A percentile compares a stretch with the other conserved stretches of the same genome.
These are phyloP conservation scores for Metschnikowia drakensbergensis DNA, from an alignment of 805 yeast genomes.

Conservation along the genomic window DNA sequence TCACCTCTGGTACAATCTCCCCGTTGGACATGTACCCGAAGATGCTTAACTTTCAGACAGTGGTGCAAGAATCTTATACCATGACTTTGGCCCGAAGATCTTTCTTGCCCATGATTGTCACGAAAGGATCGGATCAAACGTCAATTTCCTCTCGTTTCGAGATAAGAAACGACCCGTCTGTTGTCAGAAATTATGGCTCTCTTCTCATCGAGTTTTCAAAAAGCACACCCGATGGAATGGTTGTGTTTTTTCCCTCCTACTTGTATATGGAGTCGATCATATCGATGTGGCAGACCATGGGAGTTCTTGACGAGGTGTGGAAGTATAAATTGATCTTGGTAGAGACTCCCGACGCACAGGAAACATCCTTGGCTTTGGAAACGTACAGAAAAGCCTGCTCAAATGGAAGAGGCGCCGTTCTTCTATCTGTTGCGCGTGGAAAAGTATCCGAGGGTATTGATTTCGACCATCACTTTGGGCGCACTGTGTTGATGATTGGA, in stretches of 20 bases:
- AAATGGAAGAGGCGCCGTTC: slow-evolving; percentile 95
- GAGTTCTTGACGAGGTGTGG: slow-evolving; percentile 97
- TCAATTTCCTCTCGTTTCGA: slow-evolving; percentile 95
- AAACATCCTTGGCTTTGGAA: slow-evolving; percentile 90
- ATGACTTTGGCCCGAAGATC: slow-evolving; percentile 93
- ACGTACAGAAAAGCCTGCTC: slow-evolving; percentile 95
- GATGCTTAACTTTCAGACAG: slow-evolving; percentile 91
- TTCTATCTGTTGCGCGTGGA: slow-evolving; percentile 97
- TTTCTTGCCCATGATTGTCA: slow-evolving; percentile 90
- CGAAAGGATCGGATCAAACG: slow-evolving; percentile 97
- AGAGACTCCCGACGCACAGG: slow-evolving; percentile 99
- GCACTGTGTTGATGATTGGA: slow-evolving; percentile 97
- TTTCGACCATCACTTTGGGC: slow-evolving; percentile 97
- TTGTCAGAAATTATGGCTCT: slow-evolving; percentile 94
- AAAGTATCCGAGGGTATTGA: slow-evolving; percentile 98
- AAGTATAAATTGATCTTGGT: slow-evolving; percentile 90
- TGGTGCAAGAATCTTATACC: slow-evolving; percentile 88
- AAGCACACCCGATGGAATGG: slow-evolving; percentile 96
- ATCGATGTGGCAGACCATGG: slow-evolving; percentile 99
- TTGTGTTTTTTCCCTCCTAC: slow-evolving; percentile 95
- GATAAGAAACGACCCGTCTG: slow-evolving; percentile 95
- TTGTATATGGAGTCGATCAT: slow-evolving; percentile 97
- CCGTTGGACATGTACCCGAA: slow-evolving; percentile 98
- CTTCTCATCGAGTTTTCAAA: slow-evolving; percentile 88
- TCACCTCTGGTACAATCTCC: slow-evolving; percentile 96